Evolutionary conservation across 768 basidiomycete species (phyloP).

Genomic region (Pisolithus tinctorius): DNA sequence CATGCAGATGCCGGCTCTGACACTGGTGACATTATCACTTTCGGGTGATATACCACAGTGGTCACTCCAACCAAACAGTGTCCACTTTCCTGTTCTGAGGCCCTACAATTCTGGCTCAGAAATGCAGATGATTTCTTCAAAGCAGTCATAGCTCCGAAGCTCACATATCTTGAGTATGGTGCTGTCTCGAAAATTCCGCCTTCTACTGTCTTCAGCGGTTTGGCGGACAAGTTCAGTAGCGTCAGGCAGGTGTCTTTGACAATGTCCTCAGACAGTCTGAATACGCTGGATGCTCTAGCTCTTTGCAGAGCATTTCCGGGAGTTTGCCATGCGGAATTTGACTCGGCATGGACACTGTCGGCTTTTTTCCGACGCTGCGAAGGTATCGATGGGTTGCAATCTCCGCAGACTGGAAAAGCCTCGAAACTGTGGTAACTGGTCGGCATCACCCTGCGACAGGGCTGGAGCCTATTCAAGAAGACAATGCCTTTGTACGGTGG

Average conservation of each 20-base stretch:
- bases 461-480: not conserved
- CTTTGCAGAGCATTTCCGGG: not conserved
- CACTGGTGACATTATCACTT: not conserved
- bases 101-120: too few species aligned
- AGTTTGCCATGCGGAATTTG: not conserved
- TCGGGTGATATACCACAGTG: not conserved
- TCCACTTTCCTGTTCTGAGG: too few species aligned
- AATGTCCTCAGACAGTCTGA: not conserved
- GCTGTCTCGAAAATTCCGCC: not conserved
- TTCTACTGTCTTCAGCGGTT: not conserved
- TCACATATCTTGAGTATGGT: not conserved
- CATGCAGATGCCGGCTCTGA: not conserved
- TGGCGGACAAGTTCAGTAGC: not conserved
- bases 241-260: not conserved
- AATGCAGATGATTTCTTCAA: not conserved
- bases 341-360: not conserved
- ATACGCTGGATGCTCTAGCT: not conserved
- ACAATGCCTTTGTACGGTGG: not conserved
- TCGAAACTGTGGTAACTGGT: not conserved
- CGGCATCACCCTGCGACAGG: not conserved
- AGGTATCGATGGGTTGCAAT: too few species aligned
- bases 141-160: not conserved
- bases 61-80: too few species aligned
- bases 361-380: too few species aligned
- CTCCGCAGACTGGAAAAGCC: not conserved